Conservation (phyloP, 139 green algal species). For the Micromonas pusilla region DNA sequence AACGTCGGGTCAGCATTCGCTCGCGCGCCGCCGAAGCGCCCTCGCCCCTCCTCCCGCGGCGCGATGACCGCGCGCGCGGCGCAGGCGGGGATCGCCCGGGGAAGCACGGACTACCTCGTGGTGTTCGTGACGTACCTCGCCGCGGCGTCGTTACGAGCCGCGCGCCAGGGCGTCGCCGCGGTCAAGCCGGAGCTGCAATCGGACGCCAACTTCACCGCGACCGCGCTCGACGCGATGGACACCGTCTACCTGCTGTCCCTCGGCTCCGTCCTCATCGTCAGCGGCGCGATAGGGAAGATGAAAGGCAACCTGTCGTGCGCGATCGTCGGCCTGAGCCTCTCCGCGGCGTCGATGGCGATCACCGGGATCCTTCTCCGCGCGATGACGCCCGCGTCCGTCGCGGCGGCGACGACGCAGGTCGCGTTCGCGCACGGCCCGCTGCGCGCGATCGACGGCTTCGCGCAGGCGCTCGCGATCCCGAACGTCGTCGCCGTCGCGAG, state of each 20-base stretch:
- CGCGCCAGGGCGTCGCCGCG: neutral
- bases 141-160: neutral
- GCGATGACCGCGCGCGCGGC: too few relatives aligned
- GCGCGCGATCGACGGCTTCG: neutral
- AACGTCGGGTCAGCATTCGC: too few relatives aligned
- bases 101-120: neutral
- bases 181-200: neutral
- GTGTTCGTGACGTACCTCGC: neutral
- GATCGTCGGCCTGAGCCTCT: neutral
- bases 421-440: neutral
- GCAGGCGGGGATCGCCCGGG: too few relatives aligned
- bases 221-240: neutral
- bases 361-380: neutral
- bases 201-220: neutral
- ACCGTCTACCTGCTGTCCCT: neutral
- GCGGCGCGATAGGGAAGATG: neutral
- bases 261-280: neutral
- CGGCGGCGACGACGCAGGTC: neutral
- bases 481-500: neutral
- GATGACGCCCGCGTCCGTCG: neutral
- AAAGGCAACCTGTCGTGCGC: neutral
- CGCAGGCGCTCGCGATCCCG: neutral
- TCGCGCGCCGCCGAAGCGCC: too few relatives aligned
- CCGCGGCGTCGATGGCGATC: too few relatives aligned
- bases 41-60: too few relatives aligned